Percentiles rank a stretch among this genome's conserved stretches.
phyloP scores from a whole-genome alignment of 257 asterid species.

The Agastache rugosa region DNA sequence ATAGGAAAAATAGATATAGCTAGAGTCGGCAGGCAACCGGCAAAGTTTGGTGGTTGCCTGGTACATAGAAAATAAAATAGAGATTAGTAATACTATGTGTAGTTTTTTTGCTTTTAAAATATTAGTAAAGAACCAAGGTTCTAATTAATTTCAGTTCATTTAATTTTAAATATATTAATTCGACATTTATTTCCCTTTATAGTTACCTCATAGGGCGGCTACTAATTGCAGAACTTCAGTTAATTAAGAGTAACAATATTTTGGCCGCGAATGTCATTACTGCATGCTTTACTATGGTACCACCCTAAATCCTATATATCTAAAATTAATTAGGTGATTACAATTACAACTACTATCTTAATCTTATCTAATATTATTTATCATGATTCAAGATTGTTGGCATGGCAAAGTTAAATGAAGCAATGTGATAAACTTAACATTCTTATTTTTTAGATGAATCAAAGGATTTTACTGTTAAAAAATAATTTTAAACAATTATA shows the following conservation, averaged over 20 bases:
- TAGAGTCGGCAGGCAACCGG: too few relatives aligned
- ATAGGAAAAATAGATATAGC: too few relatives aligned
- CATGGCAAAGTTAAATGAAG: too few relatives aligned
- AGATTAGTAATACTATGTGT: too few relatives aligned
- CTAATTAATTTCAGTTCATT: background rate
- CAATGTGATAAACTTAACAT: too few relatives aligned
- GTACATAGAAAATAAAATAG: too few relatives aligned
- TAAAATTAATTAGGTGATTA: background rate
- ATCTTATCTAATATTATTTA: background rate
- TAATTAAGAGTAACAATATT: background rate
- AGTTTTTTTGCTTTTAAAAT: too few relatives aligned
- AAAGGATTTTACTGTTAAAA: too few relatives aligned
- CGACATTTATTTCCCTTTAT: background rate
- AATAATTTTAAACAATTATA: too few relatives aligned
- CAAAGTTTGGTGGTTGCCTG: too few relatives aligned
- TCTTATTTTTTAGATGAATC: too few relatives aligned
- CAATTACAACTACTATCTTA: background rate
- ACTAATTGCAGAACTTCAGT: background rate
- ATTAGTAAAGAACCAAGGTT: too few relatives aligned
- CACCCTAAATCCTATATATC: background rate
- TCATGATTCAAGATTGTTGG: background rate
- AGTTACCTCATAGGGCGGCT: background rate
- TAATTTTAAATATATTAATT: background rate
- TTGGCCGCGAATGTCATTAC: constrained; percentile 11
- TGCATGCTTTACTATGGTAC: background rate